Percentiles rank a stretch among this genome's conserved stretches.
Conservation (phyloP, 2,329 filamentous ascomycete species). For the Ramularia endophylla region DNA sequence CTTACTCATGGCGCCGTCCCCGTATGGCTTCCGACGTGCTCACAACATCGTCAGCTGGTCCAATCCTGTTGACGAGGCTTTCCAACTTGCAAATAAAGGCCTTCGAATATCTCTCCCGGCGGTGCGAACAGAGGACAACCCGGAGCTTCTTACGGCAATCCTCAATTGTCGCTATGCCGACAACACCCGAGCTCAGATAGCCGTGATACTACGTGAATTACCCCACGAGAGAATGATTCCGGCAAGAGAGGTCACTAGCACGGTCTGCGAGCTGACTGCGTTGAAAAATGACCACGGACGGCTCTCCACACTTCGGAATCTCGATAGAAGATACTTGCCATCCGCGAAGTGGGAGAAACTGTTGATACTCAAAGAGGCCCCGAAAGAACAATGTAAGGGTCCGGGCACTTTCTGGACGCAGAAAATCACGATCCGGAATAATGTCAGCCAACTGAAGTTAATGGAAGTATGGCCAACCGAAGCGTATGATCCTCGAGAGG, state of each 20-base stretch:
- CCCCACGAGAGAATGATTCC: slow-evolving; percentile 14
- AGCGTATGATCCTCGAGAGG: slow-evolving; percentile 7
- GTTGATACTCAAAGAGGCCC: slow-evolving; percentile 13
- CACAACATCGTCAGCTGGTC: slow-evolving; percentile 17
- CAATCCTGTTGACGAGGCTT: slow-evolving; percentile 17
- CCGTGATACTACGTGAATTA: slow-evolving; percentile 11
- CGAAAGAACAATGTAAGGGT: slow-evolving; percentile 5
- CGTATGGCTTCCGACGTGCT: slow-evolving; percentile 15
- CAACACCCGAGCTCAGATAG: slow-evolving; percentile 11
- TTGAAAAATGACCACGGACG: slow-evolving; percentile 9
- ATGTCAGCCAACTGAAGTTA: slow-evolving; percentile 7
- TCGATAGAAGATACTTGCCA: slow-evolving; percentile 11
- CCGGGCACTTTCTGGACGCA: slow-evolving; percentile 15
- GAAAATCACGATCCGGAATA: slow-evolving; percentile 15
- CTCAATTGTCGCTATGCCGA: slow-evolving; percentile 16
- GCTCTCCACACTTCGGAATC: slow-evolving; percentile 14
- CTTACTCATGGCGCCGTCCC: slow-evolving; percentile 15
- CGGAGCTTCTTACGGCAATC: slow-evolving; percentile 12
- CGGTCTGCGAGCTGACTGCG: slow-evolving; percentile 15
- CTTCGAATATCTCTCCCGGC: slow-evolving; percentile 16
- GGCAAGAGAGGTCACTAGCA: slow-evolving; percentile 10
- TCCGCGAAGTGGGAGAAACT: slow-evolving; percentile 13
- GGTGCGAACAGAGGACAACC: slow-evolving; percentile 7
- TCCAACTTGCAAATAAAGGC: slow-evolving; percentile 17
- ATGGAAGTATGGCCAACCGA: slow-evolving; percentile 10